Base-by-base conservation (phyloP, 352 stramenopile genomes). In the Phytophthora pseudosyringae region DNA sequence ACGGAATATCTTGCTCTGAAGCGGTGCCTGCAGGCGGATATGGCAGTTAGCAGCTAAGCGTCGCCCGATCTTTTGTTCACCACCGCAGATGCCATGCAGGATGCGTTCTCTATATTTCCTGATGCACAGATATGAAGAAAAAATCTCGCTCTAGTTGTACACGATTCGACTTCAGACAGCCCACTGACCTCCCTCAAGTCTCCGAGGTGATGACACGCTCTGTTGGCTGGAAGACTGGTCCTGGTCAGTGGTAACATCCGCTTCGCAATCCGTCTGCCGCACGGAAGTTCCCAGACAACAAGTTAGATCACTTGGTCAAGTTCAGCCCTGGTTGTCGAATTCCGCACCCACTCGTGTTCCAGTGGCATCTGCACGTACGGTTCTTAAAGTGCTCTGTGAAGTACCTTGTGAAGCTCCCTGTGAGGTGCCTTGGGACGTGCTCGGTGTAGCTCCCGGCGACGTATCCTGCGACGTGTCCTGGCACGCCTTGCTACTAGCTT, bases 81-180 rank as follows among this genome's bases (percentile, higher is more conserved):
- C 21, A 21, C 21, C 21, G 21, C 21, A 21, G 21, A 21, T 21
- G 32, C 44, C 25, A 49, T 44, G 31, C 41, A 62, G 59, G 40
- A 48, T 46, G 13, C 43, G 26, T 44, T 63, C 61, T 75, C 65
- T 73, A 68, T 73, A 68, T 75, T 75, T 57, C 50, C 51, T 67
- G 39, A 44, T 52, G 26, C 46, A 51, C 38, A 61, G 28, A 65
- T 32, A 62, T 64, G 51, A 69, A 64, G 55, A 18, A 54, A 35
- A 46, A 40, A 41, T 48, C 5, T 52, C 6, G 18, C 29, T 64
- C 53, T 63, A 71, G 38, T 45, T 36, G 41, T 33, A 53, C 39
- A 53, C 16, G 31, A 41, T 53, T 46, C 10, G 32, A 13, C 33
- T 54, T 74, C 18, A 73, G 9, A 74, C 67, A 57, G 71, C 39